Evolutionary conservation across 106 monocot genomes (phyloP).

Genomic region (Narthecium ossifragum): DNA sequence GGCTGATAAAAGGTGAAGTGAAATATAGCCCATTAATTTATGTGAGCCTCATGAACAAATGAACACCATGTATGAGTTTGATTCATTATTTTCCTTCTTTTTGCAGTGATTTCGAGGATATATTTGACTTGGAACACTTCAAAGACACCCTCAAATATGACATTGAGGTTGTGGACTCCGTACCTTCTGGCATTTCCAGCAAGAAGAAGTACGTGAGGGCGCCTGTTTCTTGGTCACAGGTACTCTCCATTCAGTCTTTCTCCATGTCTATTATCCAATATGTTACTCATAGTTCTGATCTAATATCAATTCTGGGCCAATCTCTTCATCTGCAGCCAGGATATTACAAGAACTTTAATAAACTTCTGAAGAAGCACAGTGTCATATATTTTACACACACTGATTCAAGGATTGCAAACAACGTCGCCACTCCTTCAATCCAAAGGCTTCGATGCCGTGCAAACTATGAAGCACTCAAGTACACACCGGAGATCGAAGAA

Average conservation of each 20-base stretch:
- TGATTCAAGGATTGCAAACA: slow-evolving; percentile 70
- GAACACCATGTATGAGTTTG: neutral
- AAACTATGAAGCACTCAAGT: slow-evolving; percentile 70
- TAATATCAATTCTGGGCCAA: too few relatives aligned
- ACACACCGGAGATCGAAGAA: slow-evolving; percentile 60
- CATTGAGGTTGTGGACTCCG: slow-evolving; percentile 40
- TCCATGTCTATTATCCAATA: too few relatives aligned
- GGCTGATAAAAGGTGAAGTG: slow-evolving; percentile 51
- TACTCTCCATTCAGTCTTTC: slow-evolving; percentile 1
- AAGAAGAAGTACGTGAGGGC: slow-evolving; percentile 26
- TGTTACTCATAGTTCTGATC: too few relatives aligned
- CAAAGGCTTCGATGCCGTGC: slow-evolving; percentile 85
- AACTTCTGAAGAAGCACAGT: slow-evolving; percentile 41
- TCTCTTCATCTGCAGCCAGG: slow-evolving; percentile 12
- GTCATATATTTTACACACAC: slow-evolving; percentile 69
- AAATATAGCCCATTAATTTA: neutral
- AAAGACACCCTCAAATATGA: slow-evolving; percentile 40
- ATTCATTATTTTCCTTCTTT: neutral
- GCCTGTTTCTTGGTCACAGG: slow-evolving; percentile 71
- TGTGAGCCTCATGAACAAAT: neutral
- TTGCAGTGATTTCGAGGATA: slow-evolving; percentile 59
- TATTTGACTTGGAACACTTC: slow-evolving; percentile 63
- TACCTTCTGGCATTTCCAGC: slow-evolving; percentile 22
- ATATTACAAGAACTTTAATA: slow-evolving; percentile 28
- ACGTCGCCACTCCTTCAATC: slow-evolving; percentile 66